Percentiles rank a stretch among this genome's conserved stretches.
Conservation (phyloP, 768 basidiomycete species). For the Pulveroboletus frians region DNA sequence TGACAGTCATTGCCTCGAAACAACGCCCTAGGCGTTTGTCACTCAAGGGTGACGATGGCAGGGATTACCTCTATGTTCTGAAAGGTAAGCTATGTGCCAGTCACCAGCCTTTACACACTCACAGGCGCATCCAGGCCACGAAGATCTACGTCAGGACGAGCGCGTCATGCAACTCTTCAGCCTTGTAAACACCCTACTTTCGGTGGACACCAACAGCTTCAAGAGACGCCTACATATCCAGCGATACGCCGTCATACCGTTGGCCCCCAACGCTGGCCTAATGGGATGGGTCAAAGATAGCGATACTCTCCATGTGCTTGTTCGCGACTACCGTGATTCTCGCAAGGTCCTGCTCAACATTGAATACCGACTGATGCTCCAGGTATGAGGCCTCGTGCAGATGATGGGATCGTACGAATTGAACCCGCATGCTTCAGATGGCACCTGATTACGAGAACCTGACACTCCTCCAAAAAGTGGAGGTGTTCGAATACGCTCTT, state of each 20-base stretch:
- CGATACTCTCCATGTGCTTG: slow-evolving; percentile 93
- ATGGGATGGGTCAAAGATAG: slow-evolving; percentile 94
- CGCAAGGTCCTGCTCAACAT: slow-evolving; percentile 96
- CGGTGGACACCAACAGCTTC: slow-evolving; percentile 91
- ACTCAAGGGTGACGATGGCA: slow-evolving; percentile 85
- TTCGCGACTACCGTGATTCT: slow-evolving; percentile 93
- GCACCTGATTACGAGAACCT: slow-evolving; percentile 97
- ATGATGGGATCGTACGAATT: neutral
- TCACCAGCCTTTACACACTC: neutral
- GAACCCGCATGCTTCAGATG: slow-evolving; percentile 55
- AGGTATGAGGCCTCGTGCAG: slow-evolving; percentile 79
- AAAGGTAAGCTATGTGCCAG: slow-evolving; percentile 56
- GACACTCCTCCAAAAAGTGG: slow-evolving; percentile 93
- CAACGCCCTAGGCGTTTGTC: slow-evolving; percentile 89
- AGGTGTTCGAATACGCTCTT: slow-evolving; percentile 97
- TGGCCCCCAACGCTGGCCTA: slow-evolving; percentile 93
- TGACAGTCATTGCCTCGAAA: slow-evolving; percentile 93
- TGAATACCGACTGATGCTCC: slow-evolving; percentile 97
- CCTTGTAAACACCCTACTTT: slow-evolving; percentile 90
- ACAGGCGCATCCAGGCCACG: slow-evolving; percentile 62
- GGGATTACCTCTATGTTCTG: slow-evolving; percentile 85
- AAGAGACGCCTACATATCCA: slow-evolving; percentile 95
- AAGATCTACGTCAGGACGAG: slow-evolving; percentile 98
- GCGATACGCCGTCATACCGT: slow-evolving; percentile 84
- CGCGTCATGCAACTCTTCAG: slow-evolving; percentile 99